These are phyloP conservation scores for Ophiostoma quercus DNA, from an alignment of 2,329 filamentous ascomycete species.

Conservation along the genomic window DNA sequence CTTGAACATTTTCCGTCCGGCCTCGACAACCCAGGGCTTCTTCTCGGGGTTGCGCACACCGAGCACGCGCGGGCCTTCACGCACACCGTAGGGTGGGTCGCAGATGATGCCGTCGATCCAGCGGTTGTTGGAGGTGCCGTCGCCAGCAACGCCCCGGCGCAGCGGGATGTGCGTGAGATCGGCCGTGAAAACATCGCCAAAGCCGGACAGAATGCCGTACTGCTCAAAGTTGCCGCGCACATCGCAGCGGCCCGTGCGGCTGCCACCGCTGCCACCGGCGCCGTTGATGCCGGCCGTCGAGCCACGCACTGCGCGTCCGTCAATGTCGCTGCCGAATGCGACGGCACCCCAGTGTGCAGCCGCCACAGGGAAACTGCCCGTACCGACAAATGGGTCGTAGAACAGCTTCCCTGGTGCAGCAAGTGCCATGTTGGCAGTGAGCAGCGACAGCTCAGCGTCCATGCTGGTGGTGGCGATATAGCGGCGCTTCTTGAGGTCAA, in stretches of 20 bases:
- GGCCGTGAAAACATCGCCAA: slow-evolving; percentile 75
- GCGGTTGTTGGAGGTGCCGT: slow-evolving; percentile 30
- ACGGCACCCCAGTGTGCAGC: slow-evolving; percentile 85
- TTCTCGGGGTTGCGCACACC: slow-evolving; percentile 66
- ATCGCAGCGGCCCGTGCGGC: slow-evolving; percentile 39
- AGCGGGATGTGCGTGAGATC: slow-evolving; percentile 87
- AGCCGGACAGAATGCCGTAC: slow-evolving; percentile 61
- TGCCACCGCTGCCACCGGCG: slow-evolving; percentile 25
- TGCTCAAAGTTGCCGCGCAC: slow-evolving; percentile 71
- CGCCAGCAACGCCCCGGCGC: slow-evolving; percentile 32
- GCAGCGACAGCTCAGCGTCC: slow-evolving; percentile 86
- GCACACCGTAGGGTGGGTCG: slow-evolving; percentile 91
- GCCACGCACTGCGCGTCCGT: slow-evolving; percentile 81
- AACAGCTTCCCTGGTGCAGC: slow-evolving; percentile 78
- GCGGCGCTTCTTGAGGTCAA: slow-evolving; percentile 84
- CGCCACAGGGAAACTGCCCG: slow-evolving; percentile 85
- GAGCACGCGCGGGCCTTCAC: slow-evolving; percentile 84
- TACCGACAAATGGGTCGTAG: slow-evolving; percentile 94
- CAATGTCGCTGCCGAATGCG: slow-evolving; percentile 85
- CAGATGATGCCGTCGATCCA: slow-evolving; percentile 88
- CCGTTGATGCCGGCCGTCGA: slow-evolving; percentile 47
- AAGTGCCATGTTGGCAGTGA: slow-evolving; percentile 86
- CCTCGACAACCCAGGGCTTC: slow-evolving; percentile 55
- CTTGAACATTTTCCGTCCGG: slow-evolving; percentile 60
- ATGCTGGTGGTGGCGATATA: slow-evolving; percentile 97